Evolutionary conservation across 2,329 filamentous ascomycete species (phyloP), one percentile per base, ranked within the genome.

Genomic region (Exophiala calicioides): DNA sequence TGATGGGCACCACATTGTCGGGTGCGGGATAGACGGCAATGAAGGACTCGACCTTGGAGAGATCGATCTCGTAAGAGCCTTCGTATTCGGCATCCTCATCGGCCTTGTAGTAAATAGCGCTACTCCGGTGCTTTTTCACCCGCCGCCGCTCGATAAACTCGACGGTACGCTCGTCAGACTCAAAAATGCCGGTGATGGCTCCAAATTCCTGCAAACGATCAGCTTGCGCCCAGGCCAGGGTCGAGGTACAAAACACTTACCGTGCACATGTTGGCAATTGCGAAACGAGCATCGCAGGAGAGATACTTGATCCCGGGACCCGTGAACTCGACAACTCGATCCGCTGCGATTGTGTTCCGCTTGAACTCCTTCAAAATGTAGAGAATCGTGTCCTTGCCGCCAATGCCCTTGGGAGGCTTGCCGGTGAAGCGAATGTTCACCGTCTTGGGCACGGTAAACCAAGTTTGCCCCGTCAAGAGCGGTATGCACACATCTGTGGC

Each of bases 211-310:
- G 19, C 7, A 32, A 12, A 24, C 23, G 10, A 27, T 32, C 13
- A 15, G n/a, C n/a, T n/a, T n/a, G n/a, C n/a, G n/a, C n/a, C n/a
- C n/a, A n/a, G n/a, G n/a, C n/a, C n/a, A n/a, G n/a, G n/a, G n/a
- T n/a, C n/a, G n/a, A n/a, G n/a, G n/a, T 10, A 18, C 5, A 20
- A 35, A 34, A 12, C 9, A 50, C 31, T 33, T 39, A 50, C 46
- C n/a, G 72, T 71, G 0, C 64, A 69, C 72, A 75, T 75, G 47
- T 76, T 75, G 15, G 64, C 61, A 39, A 75, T 72, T 0, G 72
- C 71, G 58, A 75, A 75, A 1, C 73, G 60, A 0, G 69, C 71
- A 60, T 75, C 72, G n/a, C 58, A 62, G 0, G 65, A 68, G 2
- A 75, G 58, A 43, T 67, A 57, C 18, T 63, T 44, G 1, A 68